A percentile compares a stretch with the other conserved stretches of the same genome.
Conservation (phyloP, 2,329 filamentous ascomycete species). For the Epichloe brachyelytri region DNA sequence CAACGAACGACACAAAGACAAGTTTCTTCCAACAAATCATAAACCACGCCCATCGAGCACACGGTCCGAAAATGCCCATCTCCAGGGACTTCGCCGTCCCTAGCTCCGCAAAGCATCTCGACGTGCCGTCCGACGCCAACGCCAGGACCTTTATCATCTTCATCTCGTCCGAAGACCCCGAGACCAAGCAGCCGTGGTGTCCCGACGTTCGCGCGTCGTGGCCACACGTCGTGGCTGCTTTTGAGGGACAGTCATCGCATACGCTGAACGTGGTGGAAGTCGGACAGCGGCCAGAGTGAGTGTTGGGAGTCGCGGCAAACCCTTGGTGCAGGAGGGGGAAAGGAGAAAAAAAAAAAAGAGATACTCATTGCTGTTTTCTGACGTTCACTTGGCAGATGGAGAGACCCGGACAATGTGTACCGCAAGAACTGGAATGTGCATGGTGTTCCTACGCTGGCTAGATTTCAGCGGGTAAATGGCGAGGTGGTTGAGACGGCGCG, state of each 20-base stretch:
- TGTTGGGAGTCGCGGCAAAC: background rate
- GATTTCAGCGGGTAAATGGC: conserved; percentile 19
- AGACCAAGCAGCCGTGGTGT: conserved; percentile 25
- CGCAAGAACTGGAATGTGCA: conserved; percentile 21
- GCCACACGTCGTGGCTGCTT: conserved; percentile 19
- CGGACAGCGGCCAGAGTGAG: conserved; percentile 22
- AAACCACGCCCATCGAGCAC: too few species aligned
- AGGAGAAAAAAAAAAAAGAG: background rate
- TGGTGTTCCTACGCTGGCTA: conserved; percentile 22
- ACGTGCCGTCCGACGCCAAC: background rate
- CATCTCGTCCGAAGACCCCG: conserved; percentile 21
- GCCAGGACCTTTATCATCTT: conserved; percentile 20
- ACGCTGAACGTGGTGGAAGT: conserved; percentile 19
- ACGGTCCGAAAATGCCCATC: conserved; percentile 4
- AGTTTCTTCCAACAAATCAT: background rate
- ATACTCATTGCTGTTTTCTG: background rate
- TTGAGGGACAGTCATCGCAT: conserved; percentile 14
- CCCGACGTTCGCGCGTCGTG: conserved; percentile 25
- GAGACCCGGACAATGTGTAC: conserved; percentile 18
- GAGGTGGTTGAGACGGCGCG: conserved; percentile 9
- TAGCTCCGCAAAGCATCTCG: conserved; percentile 2
- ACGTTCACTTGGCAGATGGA: conserved; percentile 18
- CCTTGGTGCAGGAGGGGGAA: background rate
- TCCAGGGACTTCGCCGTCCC: conserved; percentile 2
- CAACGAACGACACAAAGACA: background rate